A percentile compares a stretch with the other conserved stretches of the same genome.
These are phyloP conservation scores for Paraphaeosphaeria minitans DNA, from an alignment of 2,329 filamentous ascomycete genomes.

Conservation along the genomic window DNA sequence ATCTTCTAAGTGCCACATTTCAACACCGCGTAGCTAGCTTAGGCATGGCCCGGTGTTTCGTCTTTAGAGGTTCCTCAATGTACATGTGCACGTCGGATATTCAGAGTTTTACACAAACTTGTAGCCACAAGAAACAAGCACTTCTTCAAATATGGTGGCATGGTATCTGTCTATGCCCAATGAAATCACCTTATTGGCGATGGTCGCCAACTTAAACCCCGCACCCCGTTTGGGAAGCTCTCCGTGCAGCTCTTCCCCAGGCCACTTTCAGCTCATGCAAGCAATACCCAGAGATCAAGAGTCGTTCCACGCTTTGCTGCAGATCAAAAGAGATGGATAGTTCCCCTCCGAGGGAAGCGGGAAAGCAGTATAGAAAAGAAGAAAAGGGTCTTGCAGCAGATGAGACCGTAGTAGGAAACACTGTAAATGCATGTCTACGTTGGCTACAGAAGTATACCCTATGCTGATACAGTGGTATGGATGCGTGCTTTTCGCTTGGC, in stretches of 20 bases:
- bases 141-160: background rate
- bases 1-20: too few relatives aligned
- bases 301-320: background rate
- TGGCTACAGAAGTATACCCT: background rate
- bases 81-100: too few relatives aligned
- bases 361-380: background rate
- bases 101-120: background rate
- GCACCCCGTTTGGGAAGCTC: constrained; percentile 8
- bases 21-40: too few relatives aligned
- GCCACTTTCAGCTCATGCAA: constrained; percentile 6
- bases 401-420: background rate
- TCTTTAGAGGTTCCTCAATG: too few relatives aligned
- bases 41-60: too few relatives aligned
- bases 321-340: background rate
- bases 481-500: background rate
- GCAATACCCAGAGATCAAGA: background rate
- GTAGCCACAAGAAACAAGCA: background rate
- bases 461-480: background rate
- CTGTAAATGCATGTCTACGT: background rate
- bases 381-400: background rate
- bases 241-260: background rate
- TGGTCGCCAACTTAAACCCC: constrained; percentile 11
- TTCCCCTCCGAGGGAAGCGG: background rate
- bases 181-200: background rate
- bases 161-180: background rate